Conservation (phyloP, 352 stramenopile genomes). For the Plasmopara muralis region DNA sequence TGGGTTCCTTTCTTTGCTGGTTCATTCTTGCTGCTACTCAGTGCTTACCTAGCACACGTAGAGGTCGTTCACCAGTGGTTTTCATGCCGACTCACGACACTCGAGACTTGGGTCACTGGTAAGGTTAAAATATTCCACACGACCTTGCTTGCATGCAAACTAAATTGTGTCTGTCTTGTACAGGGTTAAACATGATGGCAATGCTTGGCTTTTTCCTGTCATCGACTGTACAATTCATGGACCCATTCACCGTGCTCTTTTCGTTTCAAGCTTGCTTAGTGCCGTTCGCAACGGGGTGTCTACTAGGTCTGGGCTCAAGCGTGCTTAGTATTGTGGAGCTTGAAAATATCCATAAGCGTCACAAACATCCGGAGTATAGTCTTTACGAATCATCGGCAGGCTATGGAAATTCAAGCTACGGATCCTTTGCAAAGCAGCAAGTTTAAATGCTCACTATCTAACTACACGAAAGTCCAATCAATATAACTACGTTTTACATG, state of each 20-base stretch:
- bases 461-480: no score
- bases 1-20: conserved; percentile 81
- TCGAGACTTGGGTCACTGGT: conserved; percentile 46
- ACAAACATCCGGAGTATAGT: conserved; percentile 79
- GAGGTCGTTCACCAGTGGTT: conserved; percentile 83
- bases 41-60: conserved; percentile 72
- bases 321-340: conserved; percentile 72
- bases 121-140: conserved; percentile 7
- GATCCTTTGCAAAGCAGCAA: conserved; percentile 29
- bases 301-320: conserved; percentile 53
- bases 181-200: conserved; percentile 56
- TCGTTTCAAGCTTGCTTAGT: conserved; percentile 65
- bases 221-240: conserved; percentile 79
- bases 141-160: conserved; percentile 1
- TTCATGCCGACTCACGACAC: conserved; percentile 58
- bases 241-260: conserved; percentile 73
- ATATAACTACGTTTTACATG: no score
- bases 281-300: conserved; percentile 61
- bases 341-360: conserved; percentile 68
- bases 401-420: conserved; percentile 32
- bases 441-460: conserved; percentile 11
- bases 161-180: conserved; percentile 13
- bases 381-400: conserved; percentile 41
- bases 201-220: conserved; percentile 70
- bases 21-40: conserved; percentile 67